phyloP scores from a whole-genome alignment of 1,139 yeast species.

The Hemisphaericaspora xylanilytica region DNA sequence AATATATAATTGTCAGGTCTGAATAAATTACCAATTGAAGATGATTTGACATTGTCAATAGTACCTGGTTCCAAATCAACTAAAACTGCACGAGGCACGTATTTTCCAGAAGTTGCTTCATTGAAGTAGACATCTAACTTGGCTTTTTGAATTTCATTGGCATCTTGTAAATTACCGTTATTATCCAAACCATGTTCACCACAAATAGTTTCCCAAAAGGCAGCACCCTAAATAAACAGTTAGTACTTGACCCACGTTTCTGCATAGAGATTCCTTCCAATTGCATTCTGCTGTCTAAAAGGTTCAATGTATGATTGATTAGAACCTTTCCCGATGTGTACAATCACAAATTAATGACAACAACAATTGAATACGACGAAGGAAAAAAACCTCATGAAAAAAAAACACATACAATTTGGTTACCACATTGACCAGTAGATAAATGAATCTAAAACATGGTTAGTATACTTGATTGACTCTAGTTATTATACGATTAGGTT shows the following conservation, averaged over 20 bases:
- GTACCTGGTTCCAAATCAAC: constrained; percentile 95
- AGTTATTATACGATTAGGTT: too few relatives aligned
- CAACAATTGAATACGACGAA: background rate
- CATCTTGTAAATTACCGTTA: constrained; percentile 74
- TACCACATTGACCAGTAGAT: constrained; percentile 99
- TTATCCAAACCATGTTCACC: constrained; percentile 94
- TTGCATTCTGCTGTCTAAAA: too few relatives aligned
- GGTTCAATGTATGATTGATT: background rate
- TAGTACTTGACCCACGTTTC: constrained; percentile 6
- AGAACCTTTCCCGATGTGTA: too few relatives aligned
- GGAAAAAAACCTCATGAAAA: constrained; percentile 3
- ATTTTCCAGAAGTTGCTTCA: constrained; percentile 75
- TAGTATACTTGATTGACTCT: constrained; percentile 5
- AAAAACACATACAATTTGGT: constrained; percentile 73
- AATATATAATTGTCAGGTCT: constrained; percentile 89
- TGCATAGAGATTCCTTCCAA: background rate
- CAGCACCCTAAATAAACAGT: constrained; percentile 64
- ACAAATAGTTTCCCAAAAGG: constrained; percentile 96
- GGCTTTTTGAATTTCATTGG: constrained; percentile 62
- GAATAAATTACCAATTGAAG: constrained; percentile 76
- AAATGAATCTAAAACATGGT: constrained; percentile 69
- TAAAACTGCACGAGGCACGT: constrained; percentile 90
- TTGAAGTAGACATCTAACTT: constrained; percentile 51
- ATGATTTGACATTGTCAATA: constrained; percentile 76
- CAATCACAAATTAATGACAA: background rate